Percentiles rank a stretch among this genome's conserved stretches.
phyloP scores from a whole-genome alignment of 2,329 filamentous ascomycete species.

The Cercospora citrullina region DNA sequence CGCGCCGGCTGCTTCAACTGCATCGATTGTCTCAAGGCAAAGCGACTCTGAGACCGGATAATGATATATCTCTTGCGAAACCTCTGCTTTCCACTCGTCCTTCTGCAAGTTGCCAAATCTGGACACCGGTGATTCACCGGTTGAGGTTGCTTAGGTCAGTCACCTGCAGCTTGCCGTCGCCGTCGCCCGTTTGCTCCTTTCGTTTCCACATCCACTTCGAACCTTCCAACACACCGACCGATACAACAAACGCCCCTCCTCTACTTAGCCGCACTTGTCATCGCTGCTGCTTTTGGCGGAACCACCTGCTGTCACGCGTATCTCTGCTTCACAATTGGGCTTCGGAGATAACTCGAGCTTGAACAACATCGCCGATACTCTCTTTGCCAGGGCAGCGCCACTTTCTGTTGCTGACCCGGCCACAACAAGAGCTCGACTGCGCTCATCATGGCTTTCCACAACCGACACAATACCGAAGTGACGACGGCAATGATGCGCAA shows the following conservation, averaged over 20 bases:
- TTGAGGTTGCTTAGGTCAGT: neutral
- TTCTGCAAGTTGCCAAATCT: neutral
- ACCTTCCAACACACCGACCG: neutral
- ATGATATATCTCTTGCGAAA: neutral
- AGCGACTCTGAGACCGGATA: neutral
- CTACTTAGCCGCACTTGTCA: neutral
- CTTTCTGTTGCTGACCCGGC: neutral
- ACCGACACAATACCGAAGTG: neutral
- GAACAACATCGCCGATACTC: neutral
- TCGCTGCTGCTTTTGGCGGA: neutral
- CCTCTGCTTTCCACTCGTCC: neutral
- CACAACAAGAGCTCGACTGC: neutral
- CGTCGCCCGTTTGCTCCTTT: neutral
- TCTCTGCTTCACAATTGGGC: neutral
- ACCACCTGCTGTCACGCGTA: neutral
- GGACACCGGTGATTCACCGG: neutral
- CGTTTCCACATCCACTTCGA: neutral
- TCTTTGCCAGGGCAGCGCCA: neutral
- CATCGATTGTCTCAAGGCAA: neutral
- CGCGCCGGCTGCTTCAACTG: neutral
- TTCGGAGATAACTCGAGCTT: neutral
- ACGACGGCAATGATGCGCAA: slow-evolving; percentile 9
- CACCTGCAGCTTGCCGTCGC: slow-evolving; percentile 3
- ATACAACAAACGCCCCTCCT: neutral
- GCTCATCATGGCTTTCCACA: slow-evolving; percentile 6